phyloP scores from a whole-genome alignment of 805 yeast species.

The Candida ortonii region DNA sequence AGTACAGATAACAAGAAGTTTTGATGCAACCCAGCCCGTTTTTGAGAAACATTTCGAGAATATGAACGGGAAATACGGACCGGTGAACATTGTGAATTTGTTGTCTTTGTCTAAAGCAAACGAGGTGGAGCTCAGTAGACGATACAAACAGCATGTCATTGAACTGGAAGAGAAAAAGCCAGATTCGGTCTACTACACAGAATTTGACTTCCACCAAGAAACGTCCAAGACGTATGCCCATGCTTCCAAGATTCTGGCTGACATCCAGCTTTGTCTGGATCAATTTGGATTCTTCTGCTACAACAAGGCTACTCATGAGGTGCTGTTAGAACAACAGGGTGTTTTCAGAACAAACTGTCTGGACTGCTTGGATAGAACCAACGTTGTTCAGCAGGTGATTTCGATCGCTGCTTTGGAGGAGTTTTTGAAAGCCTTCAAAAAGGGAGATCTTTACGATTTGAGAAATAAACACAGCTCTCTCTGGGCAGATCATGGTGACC shows the following conservation, averaged over 20 bases:
- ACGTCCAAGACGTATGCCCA: conserved; percentile 87
- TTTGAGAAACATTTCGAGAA: conserved; percentile 78
- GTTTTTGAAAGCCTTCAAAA: conserved; percentile 40
- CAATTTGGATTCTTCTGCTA: conserved; percentile 81
- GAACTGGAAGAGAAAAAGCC: conserved; percentile 36
- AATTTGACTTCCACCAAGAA: conserved; percentile 92
- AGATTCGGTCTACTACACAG: conserved; percentile 57
- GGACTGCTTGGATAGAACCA: conserved; percentile 93
- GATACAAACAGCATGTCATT: conserved; percentile 61
- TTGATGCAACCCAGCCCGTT: conserved; percentile 89
- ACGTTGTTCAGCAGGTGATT: conserved; percentile 80
- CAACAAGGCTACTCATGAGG: conserved; percentile 53
- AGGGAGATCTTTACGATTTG: conserved; percentile 43
- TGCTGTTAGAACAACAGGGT: conserved; percentile 78
- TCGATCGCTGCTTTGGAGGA: conserved; percentile 67
- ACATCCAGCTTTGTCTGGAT: conserved; percentile 61
- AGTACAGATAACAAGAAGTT: conserved; percentile 80
- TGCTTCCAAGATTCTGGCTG: conserved; percentile 65
- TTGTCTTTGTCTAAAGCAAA: conserved; percentile 69
- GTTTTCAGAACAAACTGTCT: conserved; percentile 90
- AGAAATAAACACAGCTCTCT: conserved; percentile 74
- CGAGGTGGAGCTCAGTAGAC: conserved; percentile 67
- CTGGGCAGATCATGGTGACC: conserved; percentile 99
- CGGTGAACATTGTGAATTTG: conserved; percentile 84
- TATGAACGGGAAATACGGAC: conserved; percentile 73